Conservation (phyloP, 331 rosid species). For the Dryas integrifolia region DNA sequence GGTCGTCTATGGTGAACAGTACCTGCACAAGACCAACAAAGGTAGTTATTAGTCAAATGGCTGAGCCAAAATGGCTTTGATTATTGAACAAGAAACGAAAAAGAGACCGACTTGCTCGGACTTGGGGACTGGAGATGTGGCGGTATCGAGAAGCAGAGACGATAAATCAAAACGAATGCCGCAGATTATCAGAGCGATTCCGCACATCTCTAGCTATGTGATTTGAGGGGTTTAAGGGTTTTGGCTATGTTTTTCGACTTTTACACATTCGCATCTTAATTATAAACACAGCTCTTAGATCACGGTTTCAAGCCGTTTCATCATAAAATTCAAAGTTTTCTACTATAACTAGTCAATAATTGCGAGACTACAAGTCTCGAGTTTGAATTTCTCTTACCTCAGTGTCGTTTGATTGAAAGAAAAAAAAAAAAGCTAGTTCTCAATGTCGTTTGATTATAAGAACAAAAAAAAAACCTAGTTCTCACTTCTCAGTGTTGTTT, state of each 20-base stretch:
- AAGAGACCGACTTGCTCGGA: constrained; percentile 46
- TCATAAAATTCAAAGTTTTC: too few relatives aligned
- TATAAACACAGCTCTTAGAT: too few relatives aligned
- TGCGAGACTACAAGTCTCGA: too few relatives aligned
- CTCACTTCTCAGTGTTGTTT: too few relatives aligned
- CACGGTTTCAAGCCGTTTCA: too few relatives aligned
- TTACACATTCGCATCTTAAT: not conserved
- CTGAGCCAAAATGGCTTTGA: not conserved
- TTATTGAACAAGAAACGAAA: not conserved
- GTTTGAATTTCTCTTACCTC: too few relatives aligned
- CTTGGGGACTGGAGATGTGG: constrained; percentile 10
- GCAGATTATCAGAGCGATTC: constrained; percentile 70
- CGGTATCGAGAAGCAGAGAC: constrained; percentile 32
- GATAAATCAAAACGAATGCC: constrained; percentile 58
- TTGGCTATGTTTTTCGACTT: not conserved
- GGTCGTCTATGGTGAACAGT: constrained; percentile 46
- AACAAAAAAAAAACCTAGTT: too few relatives aligned
- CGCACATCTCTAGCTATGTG: constrained; percentile 57
- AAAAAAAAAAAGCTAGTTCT: too few relatives aligned
- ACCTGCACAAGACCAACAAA: constrained; percentile 27
- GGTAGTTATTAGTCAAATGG: constrained; percentile 1
- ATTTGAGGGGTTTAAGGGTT: not conserved
- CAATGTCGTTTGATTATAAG: too few relatives aligned
- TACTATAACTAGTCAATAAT: too few relatives aligned
- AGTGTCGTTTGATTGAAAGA: too few relatives aligned